A percentile compares a stretch with the other conserved stretches of the same genome.
Conservation (phyloP, 352 stramenopile genomes). For the Phytophthora rubi region DNA sequence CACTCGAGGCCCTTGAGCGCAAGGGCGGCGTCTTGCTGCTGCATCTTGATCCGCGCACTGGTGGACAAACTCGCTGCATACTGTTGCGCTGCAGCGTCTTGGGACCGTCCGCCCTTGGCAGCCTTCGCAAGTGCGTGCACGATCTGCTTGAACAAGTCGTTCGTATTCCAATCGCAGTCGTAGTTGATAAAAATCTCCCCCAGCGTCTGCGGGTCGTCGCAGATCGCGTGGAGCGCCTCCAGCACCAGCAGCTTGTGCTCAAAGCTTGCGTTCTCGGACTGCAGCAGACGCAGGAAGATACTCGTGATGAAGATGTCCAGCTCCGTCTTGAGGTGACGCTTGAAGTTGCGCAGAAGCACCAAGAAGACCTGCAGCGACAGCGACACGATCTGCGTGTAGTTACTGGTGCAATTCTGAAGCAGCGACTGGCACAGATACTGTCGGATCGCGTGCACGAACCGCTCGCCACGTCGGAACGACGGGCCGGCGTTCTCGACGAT, state of each 20-base stretch:
- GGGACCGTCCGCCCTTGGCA: slow-evolving; percentile 87
- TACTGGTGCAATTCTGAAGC: slow-evolving; percentile 98
- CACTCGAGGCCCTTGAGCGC: slow-evolving; percentile 93
- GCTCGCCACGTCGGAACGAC: slow-evolving; percentile 94
- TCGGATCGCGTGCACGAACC: slow-evolving; percentile 97
- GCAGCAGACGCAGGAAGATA: slow-evolving; percentile 98
- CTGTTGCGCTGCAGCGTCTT: slow-evolving; percentile 57
- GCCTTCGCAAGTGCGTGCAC: slow-evolving; percentile 96
- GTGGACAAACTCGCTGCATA: slow-evolving; percentile 63
- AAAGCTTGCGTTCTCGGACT: slow-evolving; percentile 97
- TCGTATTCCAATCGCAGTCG: slow-evolving; percentile 98
- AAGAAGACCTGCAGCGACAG: slow-evolving; percentile 99
- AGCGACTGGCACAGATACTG: slow-evolving; percentile 96
- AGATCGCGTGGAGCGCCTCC: slow-evolving; percentile 96
- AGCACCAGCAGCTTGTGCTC: slow-evolving; percentile 98
- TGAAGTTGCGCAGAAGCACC: slow-evolving; percentile 94
- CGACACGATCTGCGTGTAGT: slow-evolving; percentile 96
- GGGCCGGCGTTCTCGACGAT: slow-evolving; percentile 97
- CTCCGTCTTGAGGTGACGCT: slow-evolving; percentile 96
- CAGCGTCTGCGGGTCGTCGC: slow-evolving; percentile 93
- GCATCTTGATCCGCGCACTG: slow-evolving; percentile 63
- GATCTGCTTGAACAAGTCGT: slow-evolving; percentile 99
- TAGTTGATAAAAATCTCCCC: slow-evolving; percentile 99
- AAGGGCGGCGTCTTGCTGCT: slow-evolving; percentile 77
- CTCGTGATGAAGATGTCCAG: slow-evolving; percentile 99